Evolutionary conservation across 1,284 basidiomycete species (phyloP).

Genomic region (Tilletia setariae): DNA sequence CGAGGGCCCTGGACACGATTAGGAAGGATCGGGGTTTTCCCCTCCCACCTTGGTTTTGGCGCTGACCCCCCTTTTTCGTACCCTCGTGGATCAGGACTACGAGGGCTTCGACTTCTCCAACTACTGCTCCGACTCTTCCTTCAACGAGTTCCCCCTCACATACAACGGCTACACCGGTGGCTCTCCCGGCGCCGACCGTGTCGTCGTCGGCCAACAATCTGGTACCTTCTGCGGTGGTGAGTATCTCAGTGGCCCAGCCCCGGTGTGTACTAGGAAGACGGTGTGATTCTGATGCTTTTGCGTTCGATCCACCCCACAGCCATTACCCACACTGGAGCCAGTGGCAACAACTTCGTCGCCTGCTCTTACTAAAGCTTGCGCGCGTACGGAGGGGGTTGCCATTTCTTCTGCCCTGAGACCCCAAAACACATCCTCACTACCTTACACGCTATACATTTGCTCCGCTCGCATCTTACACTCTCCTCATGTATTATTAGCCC

Average conservation of each 20-base stretch:
- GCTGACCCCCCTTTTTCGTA: not conserved
- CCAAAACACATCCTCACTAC: not conserved
- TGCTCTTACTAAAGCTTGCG: constrained; percentile 34
- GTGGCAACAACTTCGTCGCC: constrained; percentile 37
- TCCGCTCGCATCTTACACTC: not conserved
- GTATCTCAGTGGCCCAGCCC: not conserved
- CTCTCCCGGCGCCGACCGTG: constrained; percentile 40
- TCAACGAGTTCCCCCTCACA: constrained; percentile 26
- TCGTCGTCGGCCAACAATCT: constrained; percentile 29
- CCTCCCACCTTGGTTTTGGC: no score
- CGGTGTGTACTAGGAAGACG: no score
- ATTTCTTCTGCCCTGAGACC: not conserved
- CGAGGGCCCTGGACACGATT: not conserved
- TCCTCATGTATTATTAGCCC: not conserved
- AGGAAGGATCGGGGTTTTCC: no score
- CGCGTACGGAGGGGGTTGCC: not conserved
- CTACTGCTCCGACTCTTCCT: constrained; percentile 30
- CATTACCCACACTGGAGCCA: constrained; percentile 40
- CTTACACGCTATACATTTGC: not conserved
- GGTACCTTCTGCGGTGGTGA: constrained; percentile 32
- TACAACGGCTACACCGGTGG: constrained; percentile 22
- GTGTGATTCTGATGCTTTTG: not conserved
- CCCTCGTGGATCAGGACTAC: not conserved
- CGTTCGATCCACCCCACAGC: not conserved
- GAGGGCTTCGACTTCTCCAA: constrained; percentile 40